These are phyloP conservation scores for Alternaria viburni DNA, from an alignment of 2,329 filamentous ascomycete species.

Conservation along the genomic window DNA sequence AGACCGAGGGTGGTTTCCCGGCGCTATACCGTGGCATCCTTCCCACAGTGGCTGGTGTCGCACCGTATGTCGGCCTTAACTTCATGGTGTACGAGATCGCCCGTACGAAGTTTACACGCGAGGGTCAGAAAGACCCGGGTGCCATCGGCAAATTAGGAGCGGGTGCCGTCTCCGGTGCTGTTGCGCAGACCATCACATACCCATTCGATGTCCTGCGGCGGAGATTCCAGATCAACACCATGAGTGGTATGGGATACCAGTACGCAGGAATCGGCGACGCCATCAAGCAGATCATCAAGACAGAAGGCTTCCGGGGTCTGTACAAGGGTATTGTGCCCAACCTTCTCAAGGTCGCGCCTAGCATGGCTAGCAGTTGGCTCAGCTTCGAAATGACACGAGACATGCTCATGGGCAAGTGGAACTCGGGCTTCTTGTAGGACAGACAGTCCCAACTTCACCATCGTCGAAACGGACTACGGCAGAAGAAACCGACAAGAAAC, in stretches of 20 bases:
- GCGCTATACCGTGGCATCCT: conserved; percentile 95
- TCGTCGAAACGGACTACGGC: background rate
- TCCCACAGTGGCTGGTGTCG: conserved; percentile 92
- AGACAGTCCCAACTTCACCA: background rate
- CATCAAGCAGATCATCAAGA: conserved; percentile 76
- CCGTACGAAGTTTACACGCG: conserved; percentile 81
- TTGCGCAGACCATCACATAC: conserved; percentile 97
- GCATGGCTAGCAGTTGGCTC: conserved; percentile 98
- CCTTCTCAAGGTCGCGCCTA: conserved; percentile 93
- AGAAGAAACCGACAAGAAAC: background rate
- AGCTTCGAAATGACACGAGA: conserved; percentile 95
- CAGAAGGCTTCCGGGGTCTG: conserved; percentile 83
- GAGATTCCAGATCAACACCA: conserved; percentile 98
- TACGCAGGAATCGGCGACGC: conserved; percentile 90
- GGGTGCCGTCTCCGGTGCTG: conserved; percentile 91
- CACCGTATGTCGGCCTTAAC: conserved; percentile 95
- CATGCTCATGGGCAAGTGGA: conserved; percentile 66
- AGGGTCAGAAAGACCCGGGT: conserved; percentile 83
- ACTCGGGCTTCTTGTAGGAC: conserved; percentile 38
- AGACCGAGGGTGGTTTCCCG: conserved; percentile 80
- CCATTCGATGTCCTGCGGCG: conserved; percentile 94
- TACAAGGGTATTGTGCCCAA: conserved; percentile 98
- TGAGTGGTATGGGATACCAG: conserved; percentile 97
- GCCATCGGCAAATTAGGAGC: conserved; percentile 82
- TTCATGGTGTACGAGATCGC: conserved; percentile 98